A percentile compares a stretch with the other conserved stretches of the same genome.
Conservation (phyloP, 495 filamentous ascomycete genomes). For the Thozetella sp. region DNA sequence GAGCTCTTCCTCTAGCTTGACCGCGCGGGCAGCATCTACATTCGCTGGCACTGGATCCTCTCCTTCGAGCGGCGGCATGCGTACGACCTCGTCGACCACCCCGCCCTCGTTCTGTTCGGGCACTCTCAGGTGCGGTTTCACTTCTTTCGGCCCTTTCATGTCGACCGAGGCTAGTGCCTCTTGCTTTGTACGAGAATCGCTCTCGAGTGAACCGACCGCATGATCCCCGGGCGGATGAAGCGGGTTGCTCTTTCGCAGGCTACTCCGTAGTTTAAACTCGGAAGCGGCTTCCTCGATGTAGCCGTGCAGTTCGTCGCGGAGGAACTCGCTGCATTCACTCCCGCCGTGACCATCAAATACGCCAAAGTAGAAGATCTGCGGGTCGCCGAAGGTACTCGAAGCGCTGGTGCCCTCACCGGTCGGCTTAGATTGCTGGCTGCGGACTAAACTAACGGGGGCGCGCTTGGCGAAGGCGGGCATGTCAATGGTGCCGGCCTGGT, state of each 20-base stretch:
- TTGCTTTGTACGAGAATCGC: slow-evolving; percentile 1
- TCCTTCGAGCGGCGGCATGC: slow-evolving; percentile 25
- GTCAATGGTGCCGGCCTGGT: slow-evolving; percentile 92
- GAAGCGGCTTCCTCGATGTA: slow-evolving; percentile 82
- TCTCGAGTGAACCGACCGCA: slow-evolving; percentile 6
- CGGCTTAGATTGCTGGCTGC: slow-evolving; percentile 34
- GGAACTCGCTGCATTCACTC: slow-evolving; percentile 81
- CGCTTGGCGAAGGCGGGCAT: slow-evolving; percentile 90
- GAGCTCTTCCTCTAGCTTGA: slow-evolving; percentile 66
- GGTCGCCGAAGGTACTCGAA: slow-evolving; percentile 79
- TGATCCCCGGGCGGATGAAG: slow-evolving; percentile 9
- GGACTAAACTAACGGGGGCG: slow-evolving; percentile 68
- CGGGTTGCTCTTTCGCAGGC: slow-evolving; percentile 44
- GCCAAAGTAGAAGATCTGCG: slow-evolving; percentile 95
- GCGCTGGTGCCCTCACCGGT: slow-evolving; percentile 61
- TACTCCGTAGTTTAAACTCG: slow-evolving; percentile 75
- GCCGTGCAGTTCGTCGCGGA: slow-evolving; percentile 81
- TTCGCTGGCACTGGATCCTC: slow-evolving; percentile 27
- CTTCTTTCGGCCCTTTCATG: slow-evolving; percentile 36
- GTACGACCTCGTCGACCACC: slow-evolving; percentile 21
- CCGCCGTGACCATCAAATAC: slow-evolving; percentile 98
- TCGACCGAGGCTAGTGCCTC: slow-evolving; percentile 32
- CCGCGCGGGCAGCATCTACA: slow-evolving; percentile 42
- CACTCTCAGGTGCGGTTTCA: slow-evolving; percentile 24
- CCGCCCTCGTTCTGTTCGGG: slow-evolving; percentile 25